Evolutionary conservation across 768 basidiomycete genomes (phyloP), one percentile per base, ranked within the genome.

Genomic region (Steccherinum ochraceum): DNA sequence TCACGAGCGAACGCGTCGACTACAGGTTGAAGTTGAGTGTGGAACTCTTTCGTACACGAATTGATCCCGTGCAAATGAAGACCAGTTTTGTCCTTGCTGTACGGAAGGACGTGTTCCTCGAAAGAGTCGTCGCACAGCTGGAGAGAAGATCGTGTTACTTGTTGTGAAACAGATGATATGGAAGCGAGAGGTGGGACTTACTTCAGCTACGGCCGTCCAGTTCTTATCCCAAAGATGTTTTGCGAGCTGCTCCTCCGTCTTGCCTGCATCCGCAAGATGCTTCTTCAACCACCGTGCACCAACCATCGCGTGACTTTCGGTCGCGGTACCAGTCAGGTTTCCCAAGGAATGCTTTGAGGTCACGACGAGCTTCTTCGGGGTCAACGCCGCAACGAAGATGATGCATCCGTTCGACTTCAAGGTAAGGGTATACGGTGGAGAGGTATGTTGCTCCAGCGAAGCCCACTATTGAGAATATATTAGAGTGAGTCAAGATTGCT

Each of bases 81-180:
- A 3, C 94, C 95, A 0, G 92, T 89, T 52, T 81, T 80, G 18
- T 95, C 84, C 3, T 81, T 75, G 0, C 90, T 71, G 62, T 93
- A 95, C 0, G 81, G 72, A 0, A 99, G 77, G 49, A 98, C 95
- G 60, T 99, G 96, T 63, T 98, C 95, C 60, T 99, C 95, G 65
- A 98, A 98, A 0, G 78, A 79, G 67, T 99, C 96, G 61, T 99
- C 96, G 64, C 96, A 99, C 4, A 99, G 83, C 94, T 97, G 25
- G 39, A 24, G n/a, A 39, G n/a, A n/a, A n/a, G n/a, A n/a, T n/a
- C n/a, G n/a, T n/a, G n/a, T n/a, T n/a, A n/a, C n/a, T n/a, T n/a
- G n/a, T n/a, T n/a, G 30, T 35, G 30, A 7, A 35, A 7, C 24
- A 12, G 4, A 44, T 21, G 1, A 45, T 20, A 35, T n/a, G 21